Base-by-base conservation (phyloP, 495 filamentous ascomycete genomes). In the Penicillium coprophilum region DNA sequence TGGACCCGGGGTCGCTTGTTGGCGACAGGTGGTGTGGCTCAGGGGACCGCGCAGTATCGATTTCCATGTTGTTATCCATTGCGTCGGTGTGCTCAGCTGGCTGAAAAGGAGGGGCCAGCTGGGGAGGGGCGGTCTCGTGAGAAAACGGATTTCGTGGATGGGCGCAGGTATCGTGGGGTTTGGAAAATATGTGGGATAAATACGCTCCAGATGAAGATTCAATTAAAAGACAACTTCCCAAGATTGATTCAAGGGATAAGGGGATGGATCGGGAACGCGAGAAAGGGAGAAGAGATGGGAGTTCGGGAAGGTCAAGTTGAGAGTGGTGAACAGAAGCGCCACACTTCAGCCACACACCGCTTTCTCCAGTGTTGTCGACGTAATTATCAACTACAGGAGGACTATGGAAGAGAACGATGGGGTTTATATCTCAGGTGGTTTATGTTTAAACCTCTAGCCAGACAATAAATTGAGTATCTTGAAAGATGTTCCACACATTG, bases 61-160 rank as follows among this genome's bases (percentile, higher is more conserved):
- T 92, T 72, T 98, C 94, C 94, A 98, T 98, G 74, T 95, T 96
- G 67, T 92, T 96, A 77, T 98, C 94, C 92, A 96, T 96, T 59
- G 58, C 27, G 57, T 49, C 45, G 54, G 62, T 58, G 61, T 60
- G 60, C 58, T 61, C 64, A 61, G 62, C 56, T 65, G 60, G 51
- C 50, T 58, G 53, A 44, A 61, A 60, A 68, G 61, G 67, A 72
- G 64, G 70, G 67, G 71, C 62, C 63, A 69, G 61, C 61, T 66
- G 68, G 62, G 63, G 63, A 70, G 69, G 71, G 71, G 66, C 60
- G 74, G 71, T 76, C 73, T 76, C 71, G 73, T 76, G 72, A 72
- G 72, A 61, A 55, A 54, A 54, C 43, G 56, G 56, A 46, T 52
- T 62, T 55, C 47, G 56, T 54, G 47, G 52, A 51, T 58, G 43